These are phyloP conservation scores for Boletus vermiculosoides DNA, from an alignment of 768 basidiomycete genomes.

Conservation along the genomic window DNA sequence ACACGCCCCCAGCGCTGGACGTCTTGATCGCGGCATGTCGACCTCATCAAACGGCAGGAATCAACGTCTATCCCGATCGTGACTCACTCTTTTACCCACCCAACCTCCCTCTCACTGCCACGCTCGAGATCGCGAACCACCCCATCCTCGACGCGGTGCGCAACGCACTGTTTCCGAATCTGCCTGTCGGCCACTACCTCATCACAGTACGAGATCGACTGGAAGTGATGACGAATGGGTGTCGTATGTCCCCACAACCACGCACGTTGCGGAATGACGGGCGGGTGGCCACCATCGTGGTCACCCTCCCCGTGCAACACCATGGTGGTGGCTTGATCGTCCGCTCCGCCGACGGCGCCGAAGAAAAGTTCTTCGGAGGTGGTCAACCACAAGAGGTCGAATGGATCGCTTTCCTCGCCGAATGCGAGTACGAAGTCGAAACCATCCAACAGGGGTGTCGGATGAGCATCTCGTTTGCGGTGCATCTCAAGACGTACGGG, in stretches of 20 bases:
- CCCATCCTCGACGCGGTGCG: constrained; percentile 79
- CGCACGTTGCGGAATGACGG: constrained; percentile 58
- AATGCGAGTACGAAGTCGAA: constrained; percentile 76
- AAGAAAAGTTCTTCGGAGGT: constrained; percentile 62
- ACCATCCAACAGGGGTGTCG: constrained; percentile 68
- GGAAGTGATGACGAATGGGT: constrained; percentile 64
- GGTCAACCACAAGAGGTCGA: constrained; percentile 69
- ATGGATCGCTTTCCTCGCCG: constrained; percentile 73
- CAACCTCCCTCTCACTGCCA: constrained; percentile 68
- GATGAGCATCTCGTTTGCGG: constrained; percentile 67
- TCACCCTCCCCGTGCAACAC: constrained; percentile 74
- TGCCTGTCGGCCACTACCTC: constrained; percentile 69
- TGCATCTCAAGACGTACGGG: constrained; percentile 68
- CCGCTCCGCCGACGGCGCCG: constrained; percentile 50
- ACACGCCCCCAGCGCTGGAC: constrained; percentile 73
- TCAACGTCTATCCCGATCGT: constrained; percentile 52
- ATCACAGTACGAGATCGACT: constrained; percentile 65
- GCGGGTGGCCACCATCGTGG: constrained; percentile 67
- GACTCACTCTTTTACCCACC: constrained; percentile 74
- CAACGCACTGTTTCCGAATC: constrained; percentile 66
- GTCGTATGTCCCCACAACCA: constrained; percentile 55
- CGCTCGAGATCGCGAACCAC: constrained; percentile 78
- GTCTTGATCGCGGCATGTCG: constrained; percentile 74
- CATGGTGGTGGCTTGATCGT: constrained; percentile 66
- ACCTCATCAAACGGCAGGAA: constrained; percentile 56